These are phyloP conservation scores for Zostera marina DNA, from an alignment of 116 monocot species.

Conservation along the genomic window DNA sequence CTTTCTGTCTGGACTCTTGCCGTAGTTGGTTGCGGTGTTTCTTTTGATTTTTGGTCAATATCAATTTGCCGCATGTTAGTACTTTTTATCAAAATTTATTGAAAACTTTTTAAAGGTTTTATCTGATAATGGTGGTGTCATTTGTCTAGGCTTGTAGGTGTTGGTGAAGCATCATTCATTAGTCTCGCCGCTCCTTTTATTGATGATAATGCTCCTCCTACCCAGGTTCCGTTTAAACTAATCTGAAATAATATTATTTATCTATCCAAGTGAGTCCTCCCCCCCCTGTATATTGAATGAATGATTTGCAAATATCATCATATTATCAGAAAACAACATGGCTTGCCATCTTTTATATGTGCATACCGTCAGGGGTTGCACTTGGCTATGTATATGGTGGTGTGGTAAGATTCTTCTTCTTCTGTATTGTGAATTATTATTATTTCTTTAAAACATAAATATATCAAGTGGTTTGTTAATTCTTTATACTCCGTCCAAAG, in stretches of 20 bases:
- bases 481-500: no score
- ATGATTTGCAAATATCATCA: background rate
- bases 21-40: conserved; percentile 83
- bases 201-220: conserved; percentile 86
- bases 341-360: conserved; percentile 95
- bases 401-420: conserved; percentile 33
- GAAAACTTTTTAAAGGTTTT: background rate
- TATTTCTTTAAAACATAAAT: background rate
- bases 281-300: background rate
- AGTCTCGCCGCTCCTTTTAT: conserved; percentile 99
- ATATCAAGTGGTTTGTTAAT: no score
- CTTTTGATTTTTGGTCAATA: conserved; percentile 97
- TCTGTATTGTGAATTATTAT: background rate
- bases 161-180: conserved; percentile 97
- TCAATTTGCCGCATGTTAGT: conserved; percentile 89
- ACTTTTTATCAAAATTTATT: background rate
- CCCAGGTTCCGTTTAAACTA: conserved; percentile 37
- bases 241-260: background rate
- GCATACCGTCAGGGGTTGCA: conserved; percentile 94
- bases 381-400: conserved; percentile 97
- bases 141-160: conserved; percentile 78
- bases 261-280: background rate
- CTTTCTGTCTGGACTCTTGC: conserved; percentile 88
- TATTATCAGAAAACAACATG: conserved; percentile 82
- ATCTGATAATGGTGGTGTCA: background rate